Evolutionary conservation across 2,329 filamentous ascomycete species (phyloP), one percentile per base, ranked within the genome.

Genomic region (Whalleya microplaca): DNA sequence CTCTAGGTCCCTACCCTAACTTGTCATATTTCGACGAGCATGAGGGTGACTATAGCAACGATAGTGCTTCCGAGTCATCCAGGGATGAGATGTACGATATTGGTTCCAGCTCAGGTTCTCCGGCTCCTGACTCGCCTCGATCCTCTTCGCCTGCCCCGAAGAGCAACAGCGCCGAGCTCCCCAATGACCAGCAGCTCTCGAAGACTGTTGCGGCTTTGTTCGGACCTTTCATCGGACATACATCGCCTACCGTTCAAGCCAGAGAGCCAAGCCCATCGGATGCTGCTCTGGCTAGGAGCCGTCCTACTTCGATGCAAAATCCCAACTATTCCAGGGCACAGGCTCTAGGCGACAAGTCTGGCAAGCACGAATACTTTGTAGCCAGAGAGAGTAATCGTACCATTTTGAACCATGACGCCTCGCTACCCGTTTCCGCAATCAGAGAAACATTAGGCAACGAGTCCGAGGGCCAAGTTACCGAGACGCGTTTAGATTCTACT

Each of bases 351-450:
- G 63, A 68, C 21, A 72, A 66, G 48, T 72, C 69, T 2, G 76
- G 74, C 1, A 78, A 77, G 48, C 56, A 56, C 8, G 75, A 76
- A 20, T 78, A 65, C 48, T 78, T 78, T 48, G 65, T 64, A 2
- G 76, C 77, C 5, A 69, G 77, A 21, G 76, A 75, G 45, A 62
- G 68, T 20, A 78, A 77, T 50, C 73, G 69, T 9, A 61, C 45
- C 10, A 51, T 50, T 20, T 40, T 53, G 18, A 58, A 55, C 23
- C 29, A 49, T 10, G n/a, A 56, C 37, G 41, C 54, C 23, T 32
- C 58, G 8, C 32, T 49, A 19, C 53, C 63, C 2, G 43, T 51
- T 21, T 63, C 60, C 20, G 55, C 61, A 1, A 53, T 64, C 41
- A 53, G 56, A 48, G 61, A 68, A 44, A 63, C 61, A 1, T 44